These are phyloP conservation scores for Xylaria sp. DNA, from an alignment of 2,329 filamentous ascomycete genomes.

Conservation along the genomic window DNA sequence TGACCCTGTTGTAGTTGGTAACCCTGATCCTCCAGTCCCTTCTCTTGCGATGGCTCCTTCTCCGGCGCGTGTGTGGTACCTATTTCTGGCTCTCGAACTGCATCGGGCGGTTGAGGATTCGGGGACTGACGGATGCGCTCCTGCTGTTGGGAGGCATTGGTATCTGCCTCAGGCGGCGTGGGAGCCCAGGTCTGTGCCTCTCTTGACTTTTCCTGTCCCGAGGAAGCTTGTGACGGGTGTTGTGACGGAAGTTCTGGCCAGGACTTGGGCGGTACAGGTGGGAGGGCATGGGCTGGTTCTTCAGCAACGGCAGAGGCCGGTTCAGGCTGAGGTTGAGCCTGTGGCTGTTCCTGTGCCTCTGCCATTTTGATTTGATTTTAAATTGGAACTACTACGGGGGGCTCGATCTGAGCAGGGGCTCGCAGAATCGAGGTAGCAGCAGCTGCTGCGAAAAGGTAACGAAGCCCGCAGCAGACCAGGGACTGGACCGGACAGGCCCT, in stretches of 20 bases:
- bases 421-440: constrained; percentile 35
- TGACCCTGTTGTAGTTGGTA: constrained; percentile 28
- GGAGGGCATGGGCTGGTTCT: constrained; percentile 41
- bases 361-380: constrained; percentile 47
- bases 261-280: constrained; percentile 27
- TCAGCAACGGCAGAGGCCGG: constrained; percentile 39
- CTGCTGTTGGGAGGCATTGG: constrained; percentile 35
- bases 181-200: constrained; percentile 36
- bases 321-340: constrained; percentile 44
- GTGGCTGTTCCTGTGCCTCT: constrained; percentile 45
- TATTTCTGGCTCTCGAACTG: constrained; percentile 35
- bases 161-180: constrained; percentile 35
- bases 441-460: constrained; percentile 41
- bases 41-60: constrained; percentile 36
- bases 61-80: constrained; percentile 34
- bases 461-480: constrained; percentile 42
- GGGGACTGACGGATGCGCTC: constrained; percentile 33
- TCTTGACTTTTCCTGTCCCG: constrained; percentile 35
- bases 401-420: constrained; percentile 44
- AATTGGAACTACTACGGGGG: constrained; percentile 44
- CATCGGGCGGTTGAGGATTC: constrained; percentile 34
- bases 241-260: constrained; percentile 29
- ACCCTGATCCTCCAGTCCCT: constrained; percentile 33
- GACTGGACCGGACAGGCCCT: constrained; percentile 36
- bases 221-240: constrained; percentile 37